Evolutionary conservation across 768 basidiomycete species (phyloP).

Genomic region (Gymnopilus junonius): DNA sequence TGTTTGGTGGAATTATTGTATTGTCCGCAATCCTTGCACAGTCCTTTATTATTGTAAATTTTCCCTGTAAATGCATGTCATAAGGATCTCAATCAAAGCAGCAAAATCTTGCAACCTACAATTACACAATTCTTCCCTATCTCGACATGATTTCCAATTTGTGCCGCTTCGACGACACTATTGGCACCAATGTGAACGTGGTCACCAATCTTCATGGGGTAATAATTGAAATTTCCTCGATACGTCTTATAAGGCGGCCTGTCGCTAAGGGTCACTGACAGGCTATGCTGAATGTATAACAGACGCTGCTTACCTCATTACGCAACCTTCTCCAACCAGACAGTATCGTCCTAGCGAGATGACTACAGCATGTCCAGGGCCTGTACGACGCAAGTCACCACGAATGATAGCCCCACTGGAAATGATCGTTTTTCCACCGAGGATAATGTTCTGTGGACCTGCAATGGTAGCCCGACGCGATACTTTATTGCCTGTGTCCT

Average conservation of each 20-base stretch:
- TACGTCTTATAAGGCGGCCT: conserved; percentile 92
- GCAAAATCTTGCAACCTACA: conserved; percentile 51
- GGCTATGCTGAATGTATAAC: neutral
- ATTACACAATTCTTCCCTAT: conserved; percentile 97
- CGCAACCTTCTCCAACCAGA: conserved; percentile 84
- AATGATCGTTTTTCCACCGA: conserved; percentile 97
- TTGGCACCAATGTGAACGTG: conserved; percentile 93
- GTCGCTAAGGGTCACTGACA: neutral
- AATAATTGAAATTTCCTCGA: conserved; percentile 92
- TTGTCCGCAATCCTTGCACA: conserved; percentile 90
- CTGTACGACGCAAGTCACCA: conserved; percentile 89
- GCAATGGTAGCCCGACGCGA: conserved; percentile 89
- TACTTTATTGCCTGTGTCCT: conserved; percentile 98
- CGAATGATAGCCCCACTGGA: conserved; percentile 89
- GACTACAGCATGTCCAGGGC: conserved; percentile 91
- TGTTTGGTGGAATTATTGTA: conserved; percentile 88
- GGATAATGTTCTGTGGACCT: conserved; percentile 95
- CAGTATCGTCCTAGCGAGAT: conserved; percentile 95
- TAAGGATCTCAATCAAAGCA: neutral
- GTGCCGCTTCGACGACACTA: conserved; percentile 90
- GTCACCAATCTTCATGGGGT: conserved; percentile 97
- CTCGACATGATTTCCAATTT: conserved; percentile 91
- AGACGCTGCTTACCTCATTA: conserved; percentile 66
- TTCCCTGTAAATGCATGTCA: conserved; percentile 60
- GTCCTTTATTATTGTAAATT: conserved; percentile 96